Evolutionary conservation across 768 basidiomycete genomes (phyloP), one percentile per base, ranked within the genome.

Genomic region (Xerocomellus intermedius): DNA sequence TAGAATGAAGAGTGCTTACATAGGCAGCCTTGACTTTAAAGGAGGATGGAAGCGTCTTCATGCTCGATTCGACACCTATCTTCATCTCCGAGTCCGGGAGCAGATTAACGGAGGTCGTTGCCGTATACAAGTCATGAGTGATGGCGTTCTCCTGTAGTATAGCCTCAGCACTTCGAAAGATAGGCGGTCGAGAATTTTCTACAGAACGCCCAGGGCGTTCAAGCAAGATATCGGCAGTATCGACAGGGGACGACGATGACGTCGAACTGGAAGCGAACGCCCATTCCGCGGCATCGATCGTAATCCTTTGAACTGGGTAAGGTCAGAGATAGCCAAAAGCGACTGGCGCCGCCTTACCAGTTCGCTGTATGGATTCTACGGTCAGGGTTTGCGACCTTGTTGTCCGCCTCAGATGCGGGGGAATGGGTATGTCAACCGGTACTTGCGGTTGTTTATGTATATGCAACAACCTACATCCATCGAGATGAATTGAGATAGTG

Each of bases 51-150:
- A 42, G 56, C 0, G 41, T 43, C 41, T 61, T 61, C 51, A 63
- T 39, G 24, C 30, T 30, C 8, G 43, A 46, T 33, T 52, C 50
- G 1, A 61, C 56, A 26, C 44, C 48, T 43, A 3, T 63, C 13
- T 28, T 52, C 12, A 61, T 52, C 35, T 53, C 51, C 12, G 60
- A 49, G 13, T 58, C 39, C 7, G 33, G 16, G 13, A 13, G 6
- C 8, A 53, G 32, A 43, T 50, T 26, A 33, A 61, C 55, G 9
- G 5, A 14, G 9, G 16, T 42, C 16, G 8, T 35, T 43, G 60
- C 60, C 0, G 39, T 61, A 19, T 61, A 61, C n/a, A 61, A 35
- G 32, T 59, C 58, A 60, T 59, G 52, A 10, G 10, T 42, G 19
- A 59, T 26, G 8, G 19, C n/a, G 28, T 58, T 52, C 5, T 30